Evolutionary conservation across 2,329 filamentous ascomycete genomes (phyloP), one percentile per base, ranked within the genome.

Genomic region (Penicillium occitanis): DNA sequence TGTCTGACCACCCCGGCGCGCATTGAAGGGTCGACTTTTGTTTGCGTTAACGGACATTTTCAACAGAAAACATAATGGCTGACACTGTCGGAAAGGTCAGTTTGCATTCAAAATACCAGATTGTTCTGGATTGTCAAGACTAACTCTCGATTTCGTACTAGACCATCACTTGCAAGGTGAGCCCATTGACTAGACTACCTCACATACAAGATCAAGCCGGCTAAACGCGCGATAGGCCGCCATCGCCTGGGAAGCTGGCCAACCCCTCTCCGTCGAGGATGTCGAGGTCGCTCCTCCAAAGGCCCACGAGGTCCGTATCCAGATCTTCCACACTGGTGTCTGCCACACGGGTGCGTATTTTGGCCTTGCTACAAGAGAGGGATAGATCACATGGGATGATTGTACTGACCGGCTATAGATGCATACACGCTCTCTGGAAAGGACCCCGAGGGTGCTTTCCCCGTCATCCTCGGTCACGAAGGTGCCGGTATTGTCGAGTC

Each of bases 291-390:
- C 86, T 63, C 91, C 94, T 69, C 95, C 95, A 67, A 89, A 86
- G 81, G 93, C 94, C 68, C 88, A 96, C 82, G 95, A 99, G 84
- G 95, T 99, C 77, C 92, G 95, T 74, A 97, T 99, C 77, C 84
- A 98, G 85, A 92, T 98, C 78, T 90, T 94, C 85, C 96, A 97
- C 85, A 99, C 95, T 63, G 95, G 95, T 81, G 95, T 99, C 78
- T 99, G 95, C 85, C 95, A 99, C 84, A 99, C 94, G 78, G 92
- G 92, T 95, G 82, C 73, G 79, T 76, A 22, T 28, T 25, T 19
- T 44, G 60, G 63, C 2, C 33, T 19, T 37, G 33, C 53, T n/a
- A 13, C 33, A 35, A 19, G 19, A 11, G 19, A 11, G 8, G 2
- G 30, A 35, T 35, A 55, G 30, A n/a, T 22, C 30, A 13, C 17